These are phyloP conservation scores for Conidiobolus incongruus DNA, from an alignment of 371 early-diverging fungal species.

Conservation along the genomic window DNA sequence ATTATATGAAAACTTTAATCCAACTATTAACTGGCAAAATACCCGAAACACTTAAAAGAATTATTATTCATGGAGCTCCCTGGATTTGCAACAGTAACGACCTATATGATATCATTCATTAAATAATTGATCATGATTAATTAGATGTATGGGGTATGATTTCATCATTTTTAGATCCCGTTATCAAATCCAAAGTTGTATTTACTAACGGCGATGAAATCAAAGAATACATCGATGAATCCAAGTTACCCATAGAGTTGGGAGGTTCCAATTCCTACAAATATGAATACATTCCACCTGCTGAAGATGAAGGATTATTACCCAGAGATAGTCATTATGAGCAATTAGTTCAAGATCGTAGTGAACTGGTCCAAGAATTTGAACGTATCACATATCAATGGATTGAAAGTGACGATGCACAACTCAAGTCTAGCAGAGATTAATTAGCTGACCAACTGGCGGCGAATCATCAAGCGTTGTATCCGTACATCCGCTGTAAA, in stretches of 20 bases:
- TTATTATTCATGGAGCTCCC: conserved; percentile 64
- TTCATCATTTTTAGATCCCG: conserved; percentile 68
- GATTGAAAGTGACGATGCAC: background rate
- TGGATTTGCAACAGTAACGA: conserved; percentile 54
- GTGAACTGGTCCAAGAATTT: background rate
- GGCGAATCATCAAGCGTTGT: conserved; percentile 8
- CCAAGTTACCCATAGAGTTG: conserved; percentile 10
- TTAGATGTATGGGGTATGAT: conserved; percentile 62
- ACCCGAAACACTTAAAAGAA: conserved; percentile 65
- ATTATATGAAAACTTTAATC: too few species aligned
- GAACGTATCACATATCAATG: background rate
- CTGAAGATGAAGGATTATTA: conserved; percentile 10
- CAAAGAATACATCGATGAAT: conserved; percentile 23
- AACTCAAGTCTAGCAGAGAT: background rate
- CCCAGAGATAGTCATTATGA: background rate
- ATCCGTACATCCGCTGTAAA: conserved; percentile 8
- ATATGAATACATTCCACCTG: conserved; percentile 11
- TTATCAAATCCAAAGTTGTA: conserved; percentile 63
- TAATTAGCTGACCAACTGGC: conserved; percentile 6
- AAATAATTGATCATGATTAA: conserved; percentile 38
- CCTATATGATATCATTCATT: background rate
- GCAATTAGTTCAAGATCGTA: background rate
- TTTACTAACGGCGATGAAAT: conserved; percentile 40
- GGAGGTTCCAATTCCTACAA: conserved; percentile 13
- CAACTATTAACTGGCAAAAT: conserved; percentile 21